phyloP scores from a whole-genome alignment of 306 rosid genomes.

The Dalbergia cochinchinensis region DNA sequence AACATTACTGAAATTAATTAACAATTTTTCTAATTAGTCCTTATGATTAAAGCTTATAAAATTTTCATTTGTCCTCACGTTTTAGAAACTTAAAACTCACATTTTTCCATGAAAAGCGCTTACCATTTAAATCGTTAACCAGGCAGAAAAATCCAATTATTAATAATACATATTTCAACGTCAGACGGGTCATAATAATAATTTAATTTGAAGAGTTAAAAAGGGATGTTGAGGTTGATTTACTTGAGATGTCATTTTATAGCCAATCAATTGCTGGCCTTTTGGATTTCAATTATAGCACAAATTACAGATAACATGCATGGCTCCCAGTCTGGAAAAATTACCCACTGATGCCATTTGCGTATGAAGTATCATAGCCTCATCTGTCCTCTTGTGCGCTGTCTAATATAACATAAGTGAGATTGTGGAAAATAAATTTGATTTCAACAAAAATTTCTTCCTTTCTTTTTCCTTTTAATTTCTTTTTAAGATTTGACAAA shows the following conservation, averaged over 20 bases:
- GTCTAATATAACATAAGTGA: not conserved
- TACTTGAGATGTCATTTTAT: not conserved
- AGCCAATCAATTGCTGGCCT: not conserved
- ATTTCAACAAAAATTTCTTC: not conserved
- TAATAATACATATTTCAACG: conserved; percentile 9
- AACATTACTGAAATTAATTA: too few relatives aligned
- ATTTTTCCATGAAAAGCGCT: too few relatives aligned
- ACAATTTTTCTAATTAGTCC: too few relatives aligned
- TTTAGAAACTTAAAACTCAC: too few relatives aligned
- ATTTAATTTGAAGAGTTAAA: conserved; percentile 1
- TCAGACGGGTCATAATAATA: not conserved
- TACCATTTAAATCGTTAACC: too few relatives aligned
- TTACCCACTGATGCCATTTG: not conserved
- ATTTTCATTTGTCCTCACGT: too few relatives aligned
- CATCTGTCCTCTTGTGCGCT: not conserved
- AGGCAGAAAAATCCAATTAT: too few relatives aligned
- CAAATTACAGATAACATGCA: not conserved
- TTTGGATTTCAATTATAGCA: not conserved
- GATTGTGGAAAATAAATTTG: not conserved
- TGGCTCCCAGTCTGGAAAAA: not conserved
- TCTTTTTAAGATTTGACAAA: not conserved
- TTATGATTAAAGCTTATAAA: too few relatives aligned
- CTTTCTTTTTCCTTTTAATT: not conserved
- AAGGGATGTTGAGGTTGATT: not conserved
- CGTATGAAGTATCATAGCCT: not conserved